Evolutionary conservation across 2,329 filamentous ascomycete species (phyloP).

Genomic region (Erysiphe pulchra): DNA sequence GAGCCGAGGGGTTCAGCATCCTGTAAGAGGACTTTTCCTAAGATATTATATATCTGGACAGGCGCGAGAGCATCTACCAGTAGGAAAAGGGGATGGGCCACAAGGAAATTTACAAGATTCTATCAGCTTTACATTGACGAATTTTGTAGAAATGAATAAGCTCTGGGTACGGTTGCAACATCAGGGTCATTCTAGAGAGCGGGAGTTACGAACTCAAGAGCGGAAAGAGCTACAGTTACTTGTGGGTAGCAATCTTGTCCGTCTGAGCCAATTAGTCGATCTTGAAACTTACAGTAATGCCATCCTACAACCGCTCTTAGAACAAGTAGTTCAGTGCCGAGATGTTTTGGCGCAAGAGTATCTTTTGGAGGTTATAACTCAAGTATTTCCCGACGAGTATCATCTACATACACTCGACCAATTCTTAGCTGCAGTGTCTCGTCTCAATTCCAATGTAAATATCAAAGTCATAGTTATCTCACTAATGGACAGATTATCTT

Average conservation of each 20-base stretch:
- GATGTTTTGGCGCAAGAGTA: constrained; percentile 96
- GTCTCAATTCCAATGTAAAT: constrained; percentile 88
- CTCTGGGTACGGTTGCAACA: constrained; percentile 94
- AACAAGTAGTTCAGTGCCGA: constrained; percentile 93
- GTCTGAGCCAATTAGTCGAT: constrained; percentile 85
- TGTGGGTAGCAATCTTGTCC: constrained; percentile 87
- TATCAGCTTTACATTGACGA: constrained; percentile 92
- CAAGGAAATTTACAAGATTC: constrained; percentile 93
- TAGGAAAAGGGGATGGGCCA: constrained; percentile 61
- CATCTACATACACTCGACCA: constrained; percentile 92
- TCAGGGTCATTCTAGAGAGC: constrained; percentile 84
- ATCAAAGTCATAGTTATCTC: constrained; percentile 96
- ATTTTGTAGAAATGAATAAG: constrained; percentile 99
- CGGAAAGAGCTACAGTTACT: constrained; percentile 84
- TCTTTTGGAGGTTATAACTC: constrained; percentile 88
- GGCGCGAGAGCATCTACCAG: constrained; percentile 68
- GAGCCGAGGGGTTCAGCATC: constrained; percentile 93
- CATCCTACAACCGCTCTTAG: constrained; percentile 68
- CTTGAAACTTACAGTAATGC: constrained; percentile 78
- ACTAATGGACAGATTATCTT: constrained; percentile 84
- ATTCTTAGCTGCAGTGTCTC: constrained; percentile 74
- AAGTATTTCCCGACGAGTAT: constrained; percentile 96
- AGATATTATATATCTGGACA: constrained; percentile 93
- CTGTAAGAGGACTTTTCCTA: constrained; percentile 79
- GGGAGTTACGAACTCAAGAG: constrained; percentile 82